Percentiles rank a stretch among this genome's conserved stretches.
These are phyloP conservation scores for Platismatia glauca DNA, from an alignment of 495 filamentous ascomycete genomes.

Conservation along the genomic window DNA sequence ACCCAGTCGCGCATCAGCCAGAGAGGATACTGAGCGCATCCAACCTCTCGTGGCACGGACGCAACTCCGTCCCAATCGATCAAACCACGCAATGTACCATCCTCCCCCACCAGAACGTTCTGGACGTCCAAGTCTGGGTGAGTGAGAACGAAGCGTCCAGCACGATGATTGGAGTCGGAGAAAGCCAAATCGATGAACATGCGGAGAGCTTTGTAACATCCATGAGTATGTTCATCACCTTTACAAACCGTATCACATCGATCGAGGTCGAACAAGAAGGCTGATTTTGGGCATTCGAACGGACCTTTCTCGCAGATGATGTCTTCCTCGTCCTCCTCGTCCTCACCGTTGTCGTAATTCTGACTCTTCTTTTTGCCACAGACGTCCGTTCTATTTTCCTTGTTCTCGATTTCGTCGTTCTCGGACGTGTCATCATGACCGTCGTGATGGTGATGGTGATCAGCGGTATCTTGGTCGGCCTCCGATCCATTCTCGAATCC, in stretches of 20 bases:
- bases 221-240: neutral
- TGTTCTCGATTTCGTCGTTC: too few relatives aligned
- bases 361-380: too few relatives aligned
- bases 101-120: slow-evolving; percentile 36
- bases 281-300: neutral
- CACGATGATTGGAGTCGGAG: neutral
- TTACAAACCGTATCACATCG: neutral
- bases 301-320: too few relatives aligned
- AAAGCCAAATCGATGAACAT: slow-evolving; percentile 4
- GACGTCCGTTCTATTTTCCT: too few relatives aligned
- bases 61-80: slow-evolving; percentile 38
- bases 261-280: neutral
- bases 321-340: too few relatives aligned
- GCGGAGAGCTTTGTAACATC: neutral
- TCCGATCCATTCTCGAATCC: too few relatives aligned
- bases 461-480: too few relatives aligned
- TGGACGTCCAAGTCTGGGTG: slow-evolving; percentile 30
- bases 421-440: too few relatives aligned
- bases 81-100: slow-evolving; percentile 32
- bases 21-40: slow-evolving; percentile 24
- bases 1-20: slow-evolving; percentile 32
- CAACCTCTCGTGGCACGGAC: slow-evolving; percentile 25
- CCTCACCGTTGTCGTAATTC: too few relatives aligned
- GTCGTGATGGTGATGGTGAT: too few relatives aligned
- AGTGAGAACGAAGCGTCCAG: neutral